phyloP scores from a whole-genome alignment of 2,329 filamentous ascomycete genomes.

The Fusarium longipes region DNA sequence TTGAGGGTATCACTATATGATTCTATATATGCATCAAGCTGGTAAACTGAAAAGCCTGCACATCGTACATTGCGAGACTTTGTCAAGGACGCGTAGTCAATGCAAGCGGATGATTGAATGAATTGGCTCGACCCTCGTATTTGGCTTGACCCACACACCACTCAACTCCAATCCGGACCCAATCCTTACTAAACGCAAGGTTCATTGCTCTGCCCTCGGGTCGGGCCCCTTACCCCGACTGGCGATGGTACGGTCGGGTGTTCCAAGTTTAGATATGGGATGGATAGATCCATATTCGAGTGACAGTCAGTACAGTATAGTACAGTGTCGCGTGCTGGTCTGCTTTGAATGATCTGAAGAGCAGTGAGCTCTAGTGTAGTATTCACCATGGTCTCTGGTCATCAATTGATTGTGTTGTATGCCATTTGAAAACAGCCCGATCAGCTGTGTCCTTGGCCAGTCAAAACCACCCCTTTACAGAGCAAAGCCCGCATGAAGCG shows the following conservation, averaged over 20 bases:
- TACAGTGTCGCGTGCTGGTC: not conserved
- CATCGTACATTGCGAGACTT: constrained; percentile 16
- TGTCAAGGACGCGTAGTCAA: constrained; percentile 27
- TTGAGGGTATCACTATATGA: not conserved
- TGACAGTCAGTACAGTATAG: constrained; percentile 33
- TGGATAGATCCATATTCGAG: constrained; percentile 25
- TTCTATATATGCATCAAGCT: not conserved
- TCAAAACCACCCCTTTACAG: constrained; percentile 30
- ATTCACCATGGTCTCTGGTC: not conserved
- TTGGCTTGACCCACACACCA: constrained; percentile 33
- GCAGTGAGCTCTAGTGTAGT: not conserved
- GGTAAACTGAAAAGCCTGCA: not conserved
- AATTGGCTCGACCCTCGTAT: constrained; percentile 32
- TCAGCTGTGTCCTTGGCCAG: not conserved
- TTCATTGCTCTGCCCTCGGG: constrained; percentile 32
- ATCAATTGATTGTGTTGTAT: not conserved
- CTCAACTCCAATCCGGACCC: constrained; percentile 29
- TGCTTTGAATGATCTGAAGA: not conserved
- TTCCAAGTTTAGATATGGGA: constrained; percentile 41
- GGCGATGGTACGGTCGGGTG: constrained; percentile 35
- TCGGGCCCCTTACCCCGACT: constrained; percentile 39
- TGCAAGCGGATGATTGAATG: constrained; percentile 5
- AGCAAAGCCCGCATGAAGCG: constrained; percentile 31
- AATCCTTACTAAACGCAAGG: constrained; percentile 40
- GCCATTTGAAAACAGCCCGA: not conserved